Percentiles rank a stretch among this genome's conserved stretches.
phyloP scores from a whole-genome alignment of 2,329 filamentous ascomycete genomes.

The Didymella sp. region DNA sequence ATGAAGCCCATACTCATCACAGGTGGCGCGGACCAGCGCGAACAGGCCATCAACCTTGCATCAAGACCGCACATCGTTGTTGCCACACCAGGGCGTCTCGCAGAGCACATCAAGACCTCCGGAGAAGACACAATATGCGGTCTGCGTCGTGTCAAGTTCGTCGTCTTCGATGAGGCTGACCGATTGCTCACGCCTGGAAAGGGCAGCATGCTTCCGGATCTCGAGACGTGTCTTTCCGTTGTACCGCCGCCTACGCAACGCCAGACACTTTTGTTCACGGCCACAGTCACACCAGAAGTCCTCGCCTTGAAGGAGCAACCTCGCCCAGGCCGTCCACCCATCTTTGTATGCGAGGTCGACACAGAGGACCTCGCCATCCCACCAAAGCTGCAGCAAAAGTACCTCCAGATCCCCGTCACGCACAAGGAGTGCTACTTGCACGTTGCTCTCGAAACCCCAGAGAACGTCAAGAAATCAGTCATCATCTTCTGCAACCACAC shows the following conservation, averaged over 20 bases:
- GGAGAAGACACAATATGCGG: constrained; percentile 89
- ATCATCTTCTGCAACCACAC: constrained; percentile 97
- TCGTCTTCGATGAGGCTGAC: constrained; percentile 96
- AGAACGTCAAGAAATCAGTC: constrained; percentile 75
- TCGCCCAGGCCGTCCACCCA: constrained; percentile 73
- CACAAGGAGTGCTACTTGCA: constrained; percentile 96
- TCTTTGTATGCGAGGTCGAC: constrained; percentile 90
- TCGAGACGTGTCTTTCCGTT: constrained; percentile 84
- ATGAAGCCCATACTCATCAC: constrained; percentile 90
- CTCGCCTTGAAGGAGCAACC: constrained; percentile 82
- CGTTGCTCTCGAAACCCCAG: constrained; percentile 76
- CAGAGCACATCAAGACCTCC: constrained; percentile 90
- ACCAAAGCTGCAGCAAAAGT: constrained; percentile 79
- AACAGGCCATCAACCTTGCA: constrained; percentile 84
- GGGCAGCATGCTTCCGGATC: constrained; percentile 92
- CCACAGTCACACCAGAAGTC: constrained; percentile 92
- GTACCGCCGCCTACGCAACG: constrained; percentile 78
- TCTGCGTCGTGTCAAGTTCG: constrained; percentile 77
- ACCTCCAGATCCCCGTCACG: constrained; percentile 86
- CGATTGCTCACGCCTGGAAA: constrained; percentile 76
- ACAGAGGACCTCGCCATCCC: constrained; percentile 77
- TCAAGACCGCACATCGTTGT: constrained; percentile 89
- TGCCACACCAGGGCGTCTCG: constrained; percentile 86
- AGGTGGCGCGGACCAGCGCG: constrained; percentile 89
- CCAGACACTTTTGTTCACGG: constrained; percentile 96